Conservation (phyloP, 1,139 yeast genomes). For the Protomyces gravidus region DNA sequence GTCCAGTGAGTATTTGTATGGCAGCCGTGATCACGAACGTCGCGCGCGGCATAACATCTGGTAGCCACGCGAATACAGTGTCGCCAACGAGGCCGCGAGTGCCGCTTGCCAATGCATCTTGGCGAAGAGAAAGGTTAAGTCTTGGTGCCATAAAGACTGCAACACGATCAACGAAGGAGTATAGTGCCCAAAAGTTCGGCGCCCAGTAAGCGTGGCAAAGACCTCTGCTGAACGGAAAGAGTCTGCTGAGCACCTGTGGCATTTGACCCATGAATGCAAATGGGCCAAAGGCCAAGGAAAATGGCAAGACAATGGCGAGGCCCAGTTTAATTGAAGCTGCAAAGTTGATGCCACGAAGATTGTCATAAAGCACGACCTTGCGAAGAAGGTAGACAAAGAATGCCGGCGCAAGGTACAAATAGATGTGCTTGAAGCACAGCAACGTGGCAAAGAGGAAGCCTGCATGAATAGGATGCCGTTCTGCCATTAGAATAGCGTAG, state of each 20-base stretch:
- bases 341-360: slow-evolving; percentile 51
- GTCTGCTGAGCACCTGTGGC: slow-evolving; percentile 60
- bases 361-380: slow-evolving; percentile 52
- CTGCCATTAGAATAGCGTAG: slow-evolving; percentile 61
- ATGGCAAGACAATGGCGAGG: slow-evolving; percentile 58
- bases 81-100: slow-evolving; percentile 93
- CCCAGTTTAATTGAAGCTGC: slow-evolving; percentile 58
- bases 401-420: slow-evolving; percentile 89
- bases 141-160: slow-evolving; percentile 46
- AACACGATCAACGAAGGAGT: slow-evolving; percentile 76
- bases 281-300: slow-evolving; percentile 73
- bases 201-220: slow-evolving; percentile 99
- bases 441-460: slow-evolving; percentile 72
- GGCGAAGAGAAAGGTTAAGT: slow-evolving; percentile 10
- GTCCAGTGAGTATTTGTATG: slow-evolving; percentile 70
- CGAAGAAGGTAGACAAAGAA: slow-evolving; percentile 75
- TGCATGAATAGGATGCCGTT: slow-evolving; percentile 56
- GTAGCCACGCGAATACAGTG: slow-evolving; percentile 72
- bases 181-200: slow-evolving; percentile 93
- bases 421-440: slow-evolving; percentile 90
- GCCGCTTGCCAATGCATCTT: slow-evolving; percentile 40
- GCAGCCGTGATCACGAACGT: slow-evolving; percentile 76
- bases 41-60: slow-evolving; percentile 69
- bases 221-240: slow-evolving; percentile 93
- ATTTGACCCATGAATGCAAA: slow-evolving; percentile 61